Evolutionary conservation across 805 yeast species (phyloP), one percentile per base, ranked within the genome.

Genomic region (Candida cerambycidarum): DNA sequence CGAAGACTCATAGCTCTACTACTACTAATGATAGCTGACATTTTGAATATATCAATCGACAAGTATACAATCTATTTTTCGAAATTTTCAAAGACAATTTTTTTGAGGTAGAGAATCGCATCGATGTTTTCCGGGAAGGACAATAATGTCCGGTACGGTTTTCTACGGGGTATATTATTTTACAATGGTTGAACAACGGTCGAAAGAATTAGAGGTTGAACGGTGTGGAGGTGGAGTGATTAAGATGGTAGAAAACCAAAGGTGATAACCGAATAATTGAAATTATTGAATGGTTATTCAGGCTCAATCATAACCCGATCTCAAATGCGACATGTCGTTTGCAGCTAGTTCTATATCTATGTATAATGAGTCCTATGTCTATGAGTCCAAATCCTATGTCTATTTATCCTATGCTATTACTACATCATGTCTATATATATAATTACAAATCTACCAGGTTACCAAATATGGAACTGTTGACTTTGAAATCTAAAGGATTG

Each of bases 71-170:
- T 34, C 21, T 34, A 9, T 19, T 19, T 28, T 36, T 36, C 12
- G 31, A 39, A 39, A 38, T 43, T 42, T 40, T 43, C 27, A 24
- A 32, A n/a, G 25, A 5, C 18, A 32, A 34, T 17, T 34, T 34
- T 34, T 34, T 13, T 33, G 29, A 25, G 37, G 37, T 24, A 23
- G 29, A 34, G 38, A 32, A 32, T 44, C 54, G 54, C 54, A 51
- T 51, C 51, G 48, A 48, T 51, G 54, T 51, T 40, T 45, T 51
- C 54, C 54, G 54, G 28, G n/a, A 18, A 41, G 50, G 50, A 34
- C 33, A 30, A 29, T 24, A 40, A 38, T 39, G 41, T 43, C 50
- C 50, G 46, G 24, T 10, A 17, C 35, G 38, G 29, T 34, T 14
- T 23, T 34, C 17, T 24, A 21, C 38, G 29, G 29, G 37, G 15